phyloP scores from a whole-genome alignment of 129 eudicot species.

The Gnaphalium uliginosum region DNA sequence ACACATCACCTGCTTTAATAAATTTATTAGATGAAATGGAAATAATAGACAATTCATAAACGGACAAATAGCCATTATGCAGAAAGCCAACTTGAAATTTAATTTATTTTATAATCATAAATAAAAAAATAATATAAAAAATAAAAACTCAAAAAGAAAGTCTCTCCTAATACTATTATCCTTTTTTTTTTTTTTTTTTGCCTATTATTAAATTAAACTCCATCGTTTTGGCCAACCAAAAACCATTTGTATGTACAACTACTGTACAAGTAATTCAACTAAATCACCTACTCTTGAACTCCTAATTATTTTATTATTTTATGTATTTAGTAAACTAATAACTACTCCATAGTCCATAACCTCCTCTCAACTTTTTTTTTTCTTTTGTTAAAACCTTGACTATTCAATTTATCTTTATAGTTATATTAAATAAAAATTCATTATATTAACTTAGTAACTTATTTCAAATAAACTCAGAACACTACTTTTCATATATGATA shows the following conservation, averaged over 20 bases:
- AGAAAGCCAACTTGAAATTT: not conserved
- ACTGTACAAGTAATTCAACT: slow-evolving; percentile 20
- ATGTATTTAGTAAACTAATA: not conserved
- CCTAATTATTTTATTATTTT: not conserved
- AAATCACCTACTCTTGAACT: slow-evolving; percentile 13
- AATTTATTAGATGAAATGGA: too few species aligned
- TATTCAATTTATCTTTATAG: not conserved
- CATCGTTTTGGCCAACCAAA: slow-evolving; percentile 17
- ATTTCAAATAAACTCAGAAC: too few species aligned
- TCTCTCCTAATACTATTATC: slow-evolving; percentile 15
- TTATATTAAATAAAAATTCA: too few species aligned
- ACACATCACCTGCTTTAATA: too few species aligned
- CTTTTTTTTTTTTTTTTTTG: not conserved
- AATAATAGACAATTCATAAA: not conserved
- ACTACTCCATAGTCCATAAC: not conserved
- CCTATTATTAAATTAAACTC: slow-evolving; percentile 1
- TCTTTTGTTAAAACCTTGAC: not conserved
- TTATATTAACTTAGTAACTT: not conserved
- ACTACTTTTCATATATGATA: too few species aligned
- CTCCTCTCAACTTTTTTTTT: not conserved
- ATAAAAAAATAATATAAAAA: too few species aligned
- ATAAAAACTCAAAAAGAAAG: slow-evolving; percentile 8
- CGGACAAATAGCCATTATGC: not conserved
- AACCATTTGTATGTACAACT: slow-evolving; percentile 10
- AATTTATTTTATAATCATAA: not conserved